phyloP scores from a whole-genome alignment of 768 basidiomycete genomes.

The Rhizopogon rudus region DNA sequence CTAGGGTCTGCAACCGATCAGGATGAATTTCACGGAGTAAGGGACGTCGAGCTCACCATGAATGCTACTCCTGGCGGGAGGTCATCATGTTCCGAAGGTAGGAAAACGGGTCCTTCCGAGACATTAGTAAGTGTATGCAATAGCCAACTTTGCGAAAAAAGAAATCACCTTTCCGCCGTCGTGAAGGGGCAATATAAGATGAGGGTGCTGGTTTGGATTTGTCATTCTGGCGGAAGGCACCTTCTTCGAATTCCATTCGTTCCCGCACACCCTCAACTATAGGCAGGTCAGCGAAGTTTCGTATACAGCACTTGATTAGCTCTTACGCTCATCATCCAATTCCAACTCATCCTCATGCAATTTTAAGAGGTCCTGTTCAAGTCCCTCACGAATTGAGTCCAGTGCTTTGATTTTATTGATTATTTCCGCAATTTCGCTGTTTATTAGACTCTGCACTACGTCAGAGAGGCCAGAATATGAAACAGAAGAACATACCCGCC shows the following conservation, averaged over 20 bases:
- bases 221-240: slow-evolving; percentile 25
- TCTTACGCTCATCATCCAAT: slow-evolving; percentile 91
- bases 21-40: background rate
- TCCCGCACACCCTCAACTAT: slow-evolving; percentile 89
- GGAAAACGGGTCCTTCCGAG: slow-evolving; percentile 77
- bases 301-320: background rate
- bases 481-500: slow-evolving; percentile 47
- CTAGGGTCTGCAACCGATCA: slow-evolving; percentile 55
- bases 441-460: slow-evolving; percentile 64
- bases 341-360: slow-evolving; percentile 95
- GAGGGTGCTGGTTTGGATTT: slow-evolving; percentile 8
- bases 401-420: slow-evolving; percentile 85
- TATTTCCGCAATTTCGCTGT: slow-evolving; percentile 85
- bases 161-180: slow-evolving; percentile 26
- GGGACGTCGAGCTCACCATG: slow-evolving; percentile 58
- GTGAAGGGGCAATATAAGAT: slow-evolving; percentile 21
- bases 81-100: slow-evolving; percentile 96
- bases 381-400: slow-evolving; percentile 70
- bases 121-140: slow-evolving; percentile 5
- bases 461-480: slow-evolving; percentile 4
- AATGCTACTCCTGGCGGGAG: slow-evolving; percentile 93
- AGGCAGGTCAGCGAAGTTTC: slow-evolving; percentile 3
- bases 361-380: slow-evolving; percentile 80
- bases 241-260: slow-evolving; percentile 67
- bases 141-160: background rate